phyloP scores from a whole-genome alignment of 2,329 filamentous ascomycete genomes.

The Neofusicoccum cordaticola region DNA sequence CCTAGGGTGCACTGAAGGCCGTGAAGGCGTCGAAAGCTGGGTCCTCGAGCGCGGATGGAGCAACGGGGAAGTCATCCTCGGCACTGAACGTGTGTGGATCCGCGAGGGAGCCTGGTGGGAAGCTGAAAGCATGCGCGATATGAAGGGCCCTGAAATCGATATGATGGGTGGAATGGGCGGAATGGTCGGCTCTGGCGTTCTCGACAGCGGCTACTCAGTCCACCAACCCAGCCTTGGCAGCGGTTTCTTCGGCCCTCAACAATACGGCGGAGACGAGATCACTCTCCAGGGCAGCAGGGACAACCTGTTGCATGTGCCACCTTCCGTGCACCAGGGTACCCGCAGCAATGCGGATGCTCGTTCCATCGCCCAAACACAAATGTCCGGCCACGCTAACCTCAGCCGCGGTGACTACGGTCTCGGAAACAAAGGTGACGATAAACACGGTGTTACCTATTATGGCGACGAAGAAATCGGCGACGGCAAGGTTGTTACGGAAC shows the following conservation, averaged over 20 bases:
- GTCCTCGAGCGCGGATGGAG: constrained; percentile 94
- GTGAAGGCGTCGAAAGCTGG: constrained; percentile 92
- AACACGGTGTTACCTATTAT: constrained; percentile 55
- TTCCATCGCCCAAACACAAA: constrained; percentile 57
- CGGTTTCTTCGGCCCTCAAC: constrained; percentile 66
- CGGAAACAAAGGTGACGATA: constrained; percentile 76
- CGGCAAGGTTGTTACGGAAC: constrained; percentile 71
- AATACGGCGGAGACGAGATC: constrained; percentile 49
- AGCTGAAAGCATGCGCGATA: constrained; percentile 90
- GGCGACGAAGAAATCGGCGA: constrained; percentile 77
- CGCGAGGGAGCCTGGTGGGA: constrained; percentile 96
- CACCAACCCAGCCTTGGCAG: constrained; percentile 50
- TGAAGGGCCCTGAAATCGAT: constrained; percentile 62
- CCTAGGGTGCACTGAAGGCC: constrained; percentile 84
- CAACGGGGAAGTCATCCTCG: constrained; percentile 92
- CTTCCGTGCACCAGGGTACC: constrained; percentile 44
- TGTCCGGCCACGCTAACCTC: constrained; percentile 50
- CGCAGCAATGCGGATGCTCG: constrained; percentile 43
- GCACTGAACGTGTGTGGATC: constrained; percentile 92
- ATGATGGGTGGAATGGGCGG: constrained; percentile 47
- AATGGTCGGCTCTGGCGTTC: constrained; percentile 54
- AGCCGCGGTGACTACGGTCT: constrained; percentile 81
- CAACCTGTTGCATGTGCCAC: constrained; percentile 60
- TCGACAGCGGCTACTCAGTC: constrained; percentile 72
- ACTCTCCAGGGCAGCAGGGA: constrained; percentile 68